Conservation (phyloP, 129 eudicot genomes). For the Centrapalus pauciflorus region DNA sequence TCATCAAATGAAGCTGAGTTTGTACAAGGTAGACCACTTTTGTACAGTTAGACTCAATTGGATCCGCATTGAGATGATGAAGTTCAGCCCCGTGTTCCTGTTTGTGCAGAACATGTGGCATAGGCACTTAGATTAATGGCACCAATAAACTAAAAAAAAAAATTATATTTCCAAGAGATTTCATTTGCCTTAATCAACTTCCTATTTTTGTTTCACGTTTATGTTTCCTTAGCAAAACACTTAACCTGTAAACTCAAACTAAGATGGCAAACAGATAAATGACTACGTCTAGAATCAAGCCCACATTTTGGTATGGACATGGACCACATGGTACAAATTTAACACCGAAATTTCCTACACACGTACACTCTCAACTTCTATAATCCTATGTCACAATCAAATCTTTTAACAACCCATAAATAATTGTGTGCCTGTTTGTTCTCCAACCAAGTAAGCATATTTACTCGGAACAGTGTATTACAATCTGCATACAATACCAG, state of each 20-base stretch:
- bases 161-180: neutral
- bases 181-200: neutral
- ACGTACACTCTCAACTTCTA: neutral
- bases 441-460: neutral
- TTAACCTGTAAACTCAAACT: neutral
- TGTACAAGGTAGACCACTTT: conserved; percentile 94
- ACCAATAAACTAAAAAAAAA: neutral
- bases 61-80: conserved; percentile 74
- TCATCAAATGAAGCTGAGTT: conserved; percentile 75
- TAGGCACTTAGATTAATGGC: neutral
- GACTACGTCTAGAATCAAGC: neutral
- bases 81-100: conserved; percentile 98
- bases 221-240: neutral
- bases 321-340: neutral
- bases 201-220: neutral
- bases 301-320: neutral
- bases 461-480: neutral
- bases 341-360: neutral
- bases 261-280: neutral
- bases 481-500: neutral
- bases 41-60: conserved; percentile 64
- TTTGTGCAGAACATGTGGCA: conserved; percentile 19
- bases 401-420: conserved; percentile 7
- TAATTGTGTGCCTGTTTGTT: neutral
- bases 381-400: neutral